A percentile compares a stretch with the other conserved stretches of the same genome.
These are phyloP conservation scores for Cyclotella sp. DNA, from an alignment of 108 stramenopile genomes.

Conservation along the genomic window DNA sequence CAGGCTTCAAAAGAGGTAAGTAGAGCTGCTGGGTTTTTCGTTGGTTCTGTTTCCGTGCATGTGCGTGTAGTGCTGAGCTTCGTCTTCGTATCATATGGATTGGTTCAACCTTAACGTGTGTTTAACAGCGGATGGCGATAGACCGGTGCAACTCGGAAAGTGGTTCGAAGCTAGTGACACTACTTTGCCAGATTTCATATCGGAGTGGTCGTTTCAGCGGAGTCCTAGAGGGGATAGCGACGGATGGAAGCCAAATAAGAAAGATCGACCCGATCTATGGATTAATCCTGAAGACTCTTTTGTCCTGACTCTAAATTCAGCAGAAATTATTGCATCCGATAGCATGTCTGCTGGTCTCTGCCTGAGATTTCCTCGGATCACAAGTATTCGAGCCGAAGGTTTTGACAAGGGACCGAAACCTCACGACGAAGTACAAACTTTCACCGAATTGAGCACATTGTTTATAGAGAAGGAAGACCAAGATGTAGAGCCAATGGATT, in stretches of 20 bases:
- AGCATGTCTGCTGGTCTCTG: constrained; percentile 71
- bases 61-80: neutral
- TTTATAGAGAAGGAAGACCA: constrained; percentile 53
- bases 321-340: constrained; percentile 64
- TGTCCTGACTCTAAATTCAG: constrained; percentile 75
- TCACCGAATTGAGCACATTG: constrained; percentile 47
- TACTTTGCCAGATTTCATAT: constrained; percentile 74
- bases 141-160: constrained; percentile 57
- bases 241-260: constrained; percentile 67
- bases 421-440: constrained; percentile 52
- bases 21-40: neutral
- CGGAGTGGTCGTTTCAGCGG: constrained; percentile 65
- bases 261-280: constrained; percentile 49
- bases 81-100: constrained; percentile 28
- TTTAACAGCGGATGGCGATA: constrained; percentile 38
- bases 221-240: constrained; percentile 45
- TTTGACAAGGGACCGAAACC: constrained; percentile 57
- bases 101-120: too few relatives aligned
- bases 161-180: constrained; percentile 63
- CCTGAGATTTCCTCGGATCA: constrained; percentile 80
- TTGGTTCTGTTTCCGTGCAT: too few relatives aligned
- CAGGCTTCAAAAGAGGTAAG: constrained; percentile 19
- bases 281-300: constrained; percentile 78
- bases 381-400: constrained; percentile 57
- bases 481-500: constrained; percentile 23